Conservation (phyloP, 495 filamentous ascomycete species). For the Annulohypoxylon nitens region DNA sequence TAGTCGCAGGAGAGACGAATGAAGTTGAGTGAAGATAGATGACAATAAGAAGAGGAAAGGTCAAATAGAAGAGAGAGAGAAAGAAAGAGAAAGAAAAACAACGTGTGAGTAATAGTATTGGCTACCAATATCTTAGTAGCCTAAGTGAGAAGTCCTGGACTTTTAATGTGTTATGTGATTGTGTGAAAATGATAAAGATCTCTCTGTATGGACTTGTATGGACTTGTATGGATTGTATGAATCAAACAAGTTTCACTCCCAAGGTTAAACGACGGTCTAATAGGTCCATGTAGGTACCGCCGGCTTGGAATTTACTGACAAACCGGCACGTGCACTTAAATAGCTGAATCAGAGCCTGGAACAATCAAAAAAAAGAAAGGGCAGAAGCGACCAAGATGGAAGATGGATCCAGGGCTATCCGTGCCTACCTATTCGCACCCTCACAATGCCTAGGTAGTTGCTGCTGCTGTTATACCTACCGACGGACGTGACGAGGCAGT, state of each 20-base stretch:
- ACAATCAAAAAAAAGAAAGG: conserved; percentile 3
- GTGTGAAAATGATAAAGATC: neutral
- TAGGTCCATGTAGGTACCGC: neutral
- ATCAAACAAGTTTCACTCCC: neutral
- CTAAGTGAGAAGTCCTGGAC: neutral
- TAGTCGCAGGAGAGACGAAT: neutral
- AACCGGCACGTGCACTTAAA: conserved; percentile 6
- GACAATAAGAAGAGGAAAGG: neutral
- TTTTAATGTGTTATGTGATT: neutral
- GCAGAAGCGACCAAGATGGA: neutral
- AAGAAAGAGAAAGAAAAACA: neutral
- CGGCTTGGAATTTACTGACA: neutral
- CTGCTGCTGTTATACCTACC: neutral
- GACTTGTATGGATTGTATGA: neutral
- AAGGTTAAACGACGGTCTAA: conserved; percentile 24
- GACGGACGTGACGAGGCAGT: conserved; percentile 15
- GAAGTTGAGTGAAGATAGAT: neutral
- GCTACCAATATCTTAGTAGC: too few species aligned
- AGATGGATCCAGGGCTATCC: neutral
- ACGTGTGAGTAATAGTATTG: neutral
- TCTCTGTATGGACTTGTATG: too few species aligned
- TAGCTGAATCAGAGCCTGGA: conserved; percentile 9
- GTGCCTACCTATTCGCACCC: neutral
- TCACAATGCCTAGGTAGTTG: neutral
- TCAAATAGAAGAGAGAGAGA: too few species aligned